Percentiles rank a stretch among this genome's conserved stretches.
phyloP scores from a whole-genome alignment of 768 basidiomycete species.

The Boletus rubroflammeus region DNA sequence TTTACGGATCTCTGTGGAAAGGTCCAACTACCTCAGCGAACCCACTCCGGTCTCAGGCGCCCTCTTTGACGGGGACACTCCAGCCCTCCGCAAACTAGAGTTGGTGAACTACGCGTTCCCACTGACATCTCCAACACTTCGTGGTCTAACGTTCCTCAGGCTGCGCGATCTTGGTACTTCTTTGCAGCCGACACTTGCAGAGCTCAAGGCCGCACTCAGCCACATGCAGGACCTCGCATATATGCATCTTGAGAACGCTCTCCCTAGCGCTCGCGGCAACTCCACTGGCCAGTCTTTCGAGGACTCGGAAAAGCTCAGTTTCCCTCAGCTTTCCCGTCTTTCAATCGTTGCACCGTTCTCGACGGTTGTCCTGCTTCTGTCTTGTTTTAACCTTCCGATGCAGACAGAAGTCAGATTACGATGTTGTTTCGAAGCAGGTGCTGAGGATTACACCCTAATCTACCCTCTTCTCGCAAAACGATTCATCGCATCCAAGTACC shows the following conservation, averaged over 20 bases:
- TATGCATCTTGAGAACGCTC: constrained; percentile 35
- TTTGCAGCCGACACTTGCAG: constrained; percentile 29
- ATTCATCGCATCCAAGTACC: constrained; percentile 7
- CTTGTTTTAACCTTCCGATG: constrained; percentile 8
- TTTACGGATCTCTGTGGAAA: constrained; percentile 24
- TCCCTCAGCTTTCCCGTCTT: constrained; percentile 13
- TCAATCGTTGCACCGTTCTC: constrained; percentile 20
- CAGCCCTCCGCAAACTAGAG: constrained; percentile 35
- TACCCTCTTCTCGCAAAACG: constrained; percentile 15
- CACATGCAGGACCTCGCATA: constrained; percentile 33
- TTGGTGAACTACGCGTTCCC: constrained; percentile 34
- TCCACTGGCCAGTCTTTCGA: not conserved
- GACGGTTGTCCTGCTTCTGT: constrained; percentile 12
- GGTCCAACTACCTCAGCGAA: constrained; percentile 15
- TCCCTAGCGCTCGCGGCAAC: constrained; percentile 22
- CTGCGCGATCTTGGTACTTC: constrained; percentile 27
- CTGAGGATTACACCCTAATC: constrained; percentile 5
- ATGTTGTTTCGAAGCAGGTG: constrained; percentile 7
- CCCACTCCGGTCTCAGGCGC: constrained; percentile 23
- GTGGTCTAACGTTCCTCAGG: constrained; percentile 36
- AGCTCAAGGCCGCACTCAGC: constrained; percentile 33
- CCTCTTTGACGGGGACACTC: constrained; percentile 33
- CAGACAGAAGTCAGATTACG: constrained; percentile 17
- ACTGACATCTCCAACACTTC: constrained; percentile 36
- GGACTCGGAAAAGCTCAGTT: constrained; percentile 1